Conservation (phyloP, 73 alveolate genomes). For the Tetrahymena malaccensis region DNA sequence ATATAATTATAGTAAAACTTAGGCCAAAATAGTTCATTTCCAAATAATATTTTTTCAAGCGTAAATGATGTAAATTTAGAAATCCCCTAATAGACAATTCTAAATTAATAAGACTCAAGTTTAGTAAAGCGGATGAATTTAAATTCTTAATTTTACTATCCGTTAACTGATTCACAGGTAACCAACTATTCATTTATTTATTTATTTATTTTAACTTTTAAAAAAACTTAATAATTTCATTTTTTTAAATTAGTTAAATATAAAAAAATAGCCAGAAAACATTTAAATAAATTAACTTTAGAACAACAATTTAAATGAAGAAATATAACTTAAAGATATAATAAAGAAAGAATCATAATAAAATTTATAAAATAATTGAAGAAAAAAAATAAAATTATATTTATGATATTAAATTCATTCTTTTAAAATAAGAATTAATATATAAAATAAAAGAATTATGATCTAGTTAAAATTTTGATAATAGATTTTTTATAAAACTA, state of each 20-base stretch:
- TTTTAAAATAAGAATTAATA: no score
- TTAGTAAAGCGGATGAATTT: neutral
- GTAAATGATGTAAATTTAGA: neutral
- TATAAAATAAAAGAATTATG: no score
- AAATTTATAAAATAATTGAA: neutral
- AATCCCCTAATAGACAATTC: neutral
- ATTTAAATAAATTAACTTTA: no score
- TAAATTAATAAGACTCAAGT: neutral
- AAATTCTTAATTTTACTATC: neutral
- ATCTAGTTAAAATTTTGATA: no score
- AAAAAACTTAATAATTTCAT: no score
- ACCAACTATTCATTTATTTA: no score
- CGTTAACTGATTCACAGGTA: neutral
- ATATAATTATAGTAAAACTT: neutral
- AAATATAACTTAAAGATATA: neutral
- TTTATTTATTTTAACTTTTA: no score
- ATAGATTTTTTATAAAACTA: no score
- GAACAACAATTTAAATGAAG: neutral
- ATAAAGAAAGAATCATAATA: neutral
- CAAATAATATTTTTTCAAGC: neutral
- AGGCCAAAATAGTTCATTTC: neutral
- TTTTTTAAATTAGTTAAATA: neutral
- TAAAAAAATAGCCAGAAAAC: neutral
- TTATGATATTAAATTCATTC: neutral
- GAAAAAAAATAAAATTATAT: no score